Evolutionary conservation across 2,329 filamentous ascomycete genomes (phyloP).

Genomic region (Cephalotrichum gorgonifer): DNA sequence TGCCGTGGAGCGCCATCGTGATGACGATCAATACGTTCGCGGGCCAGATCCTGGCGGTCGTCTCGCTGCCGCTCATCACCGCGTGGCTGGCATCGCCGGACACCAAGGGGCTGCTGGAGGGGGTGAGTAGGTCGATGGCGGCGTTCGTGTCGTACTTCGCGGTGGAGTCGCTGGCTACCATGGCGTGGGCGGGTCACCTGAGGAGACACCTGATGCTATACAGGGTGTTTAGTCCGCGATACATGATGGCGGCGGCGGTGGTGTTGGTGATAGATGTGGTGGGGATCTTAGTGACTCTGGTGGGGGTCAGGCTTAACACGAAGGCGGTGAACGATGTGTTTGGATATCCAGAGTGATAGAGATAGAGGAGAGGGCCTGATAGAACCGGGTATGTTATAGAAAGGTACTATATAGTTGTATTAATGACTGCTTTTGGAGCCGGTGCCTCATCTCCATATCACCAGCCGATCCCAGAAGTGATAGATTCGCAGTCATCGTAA

Average conservation of each 20-base stretch:
- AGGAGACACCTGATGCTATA: slow-evolving; percentile 93
- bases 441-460: not conserved
- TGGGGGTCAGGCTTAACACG: slow-evolving; percentile 66
- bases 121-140: slow-evolving; percentile 58
- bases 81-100: slow-evolving; percentile 85
- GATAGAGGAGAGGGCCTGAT: no score
- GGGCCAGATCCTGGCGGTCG: slow-evolving; percentile 72
- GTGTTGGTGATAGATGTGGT: slow-evolving; percentile 71
- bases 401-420: not conserved
- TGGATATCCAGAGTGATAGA: slow-evolving; percentile 63
- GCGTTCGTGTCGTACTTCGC: slow-evolving; percentile 76
- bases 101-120: slow-evolving; percentile 57
- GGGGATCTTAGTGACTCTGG: slow-evolving; percentile 57
- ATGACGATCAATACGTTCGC: slow-evolving; percentile 82
- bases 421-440: no score
- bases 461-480: no score
- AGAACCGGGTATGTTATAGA: not conserved
- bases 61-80: slow-evolving; percentile 68
- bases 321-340: slow-evolving; percentile 79
- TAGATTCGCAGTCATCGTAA: no score
- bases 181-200: slow-evolving; percentile 80
- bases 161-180: slow-evolving; percentile 73
- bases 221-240: slow-evolving; percentile 83
- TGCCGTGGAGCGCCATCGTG: slow-evolving; percentile 81
- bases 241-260: slow-evolving; percentile 68